phyloP scores from a whole-genome alignment of 345 rosid genomes.

The Eucalyptus pauciflora region DNA sequence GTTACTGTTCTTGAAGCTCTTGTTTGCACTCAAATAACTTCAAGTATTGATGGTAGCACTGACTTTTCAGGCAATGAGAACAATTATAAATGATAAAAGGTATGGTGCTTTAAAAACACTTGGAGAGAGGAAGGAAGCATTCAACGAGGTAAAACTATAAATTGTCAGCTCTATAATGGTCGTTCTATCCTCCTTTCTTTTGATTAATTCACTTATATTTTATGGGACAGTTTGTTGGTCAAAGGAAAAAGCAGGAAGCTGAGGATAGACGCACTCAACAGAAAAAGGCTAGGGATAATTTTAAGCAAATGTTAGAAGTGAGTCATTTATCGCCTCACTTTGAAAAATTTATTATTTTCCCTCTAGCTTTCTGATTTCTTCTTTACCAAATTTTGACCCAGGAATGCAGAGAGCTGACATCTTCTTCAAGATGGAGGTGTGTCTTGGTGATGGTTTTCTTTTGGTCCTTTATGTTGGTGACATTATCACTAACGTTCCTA shows the following conservation, averaged over 20 bases:
- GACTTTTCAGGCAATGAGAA: conserved; percentile 65
- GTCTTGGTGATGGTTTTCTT: conserved; percentile 1
- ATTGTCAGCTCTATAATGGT: neutral
- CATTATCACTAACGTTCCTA: neutral
- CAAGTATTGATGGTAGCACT: conserved; percentile 3
- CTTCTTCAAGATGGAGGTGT: conserved; percentile 89
- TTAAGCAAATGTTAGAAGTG: conserved; percentile 80
- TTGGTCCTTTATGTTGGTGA: neutral
- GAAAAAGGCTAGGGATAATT: conserved; percentile 69
- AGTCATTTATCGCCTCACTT: conserved; percentile 3
- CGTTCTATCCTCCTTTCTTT: neutral
- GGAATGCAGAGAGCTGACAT: conserved; percentile 71
- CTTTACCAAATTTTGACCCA: conserved; percentile 11
- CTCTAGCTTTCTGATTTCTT: neutral
- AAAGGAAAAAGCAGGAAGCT: conserved; percentile 66
- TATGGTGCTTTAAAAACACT: conserved; percentile 88
- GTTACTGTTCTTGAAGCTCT: neutral
- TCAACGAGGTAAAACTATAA: conserved; percentile 53
- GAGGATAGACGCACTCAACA: conserved; percentile 72
- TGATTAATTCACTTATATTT: neutral
- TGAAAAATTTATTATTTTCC: neutral
- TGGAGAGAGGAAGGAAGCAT: conserved; percentile 93
- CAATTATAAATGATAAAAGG: conserved; percentile 77
- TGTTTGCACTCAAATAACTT: neutral
- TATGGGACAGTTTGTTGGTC: conserved; percentile 55